Evolutionary conservation across 1,139 yeast genomes (phyloP).

Genomic region (Torulaspora globosa): DNA sequence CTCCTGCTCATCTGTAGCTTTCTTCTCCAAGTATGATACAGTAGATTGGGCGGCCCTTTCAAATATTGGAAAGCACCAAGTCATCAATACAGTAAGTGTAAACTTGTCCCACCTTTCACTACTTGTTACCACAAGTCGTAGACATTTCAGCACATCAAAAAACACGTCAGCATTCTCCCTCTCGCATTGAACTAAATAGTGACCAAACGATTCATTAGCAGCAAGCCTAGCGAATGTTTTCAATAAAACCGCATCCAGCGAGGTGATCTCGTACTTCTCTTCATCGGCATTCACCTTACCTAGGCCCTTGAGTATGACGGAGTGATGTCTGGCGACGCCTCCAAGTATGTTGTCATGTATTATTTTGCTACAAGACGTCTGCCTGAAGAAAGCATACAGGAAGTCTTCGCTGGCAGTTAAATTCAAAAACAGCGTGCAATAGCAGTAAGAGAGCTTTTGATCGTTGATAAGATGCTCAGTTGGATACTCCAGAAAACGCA

Average conservation of each 20-base stretch:
- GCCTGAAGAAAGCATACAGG: slow-evolving; percentile 28
- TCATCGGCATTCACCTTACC: slow-evolving; percentile 1
- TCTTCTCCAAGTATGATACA: slow-evolving; percentile 27
- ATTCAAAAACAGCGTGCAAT: slow-evolving; percentile 24
- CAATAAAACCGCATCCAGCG: slow-evolving; percentile 25
- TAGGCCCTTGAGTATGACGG: slow-evolving; percentile 16
- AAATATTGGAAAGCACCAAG: slow-evolving; percentile 51
- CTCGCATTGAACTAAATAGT: slow-evolving; percentile 32
- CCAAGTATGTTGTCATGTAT: slow-evolving; percentile 22
- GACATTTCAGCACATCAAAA: slow-evolving; percentile 34
- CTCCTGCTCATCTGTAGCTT: slow-evolving; percentile 17
- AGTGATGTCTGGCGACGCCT: slow-evolving; percentile 18
- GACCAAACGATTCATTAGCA: slow-evolving; percentile 40
- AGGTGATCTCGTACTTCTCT: slow-evolving; percentile 22
- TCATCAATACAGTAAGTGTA: slow-evolving; percentile 48
- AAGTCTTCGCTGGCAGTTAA: slow-evolving; percentile 30
- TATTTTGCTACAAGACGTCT: slow-evolving; percentile 15
- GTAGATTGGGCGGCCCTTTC: slow-evolving; percentile 25
- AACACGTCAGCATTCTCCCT: slow-evolving; percentile 19
- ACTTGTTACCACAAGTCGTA: slow-evolving; percentile 47
- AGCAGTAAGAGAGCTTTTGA: slow-evolving; percentile 20
- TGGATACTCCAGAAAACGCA: slow-evolving; percentile 27
- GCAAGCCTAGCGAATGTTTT: slow-evolving; percentile 27
- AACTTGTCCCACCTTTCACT: slow-evolving; percentile 52
- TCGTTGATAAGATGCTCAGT: slow-evolving; percentile 12